phyloP scores from a whole-genome alignment of 257 asterid species.

The Petrea volubilis region DNA sequence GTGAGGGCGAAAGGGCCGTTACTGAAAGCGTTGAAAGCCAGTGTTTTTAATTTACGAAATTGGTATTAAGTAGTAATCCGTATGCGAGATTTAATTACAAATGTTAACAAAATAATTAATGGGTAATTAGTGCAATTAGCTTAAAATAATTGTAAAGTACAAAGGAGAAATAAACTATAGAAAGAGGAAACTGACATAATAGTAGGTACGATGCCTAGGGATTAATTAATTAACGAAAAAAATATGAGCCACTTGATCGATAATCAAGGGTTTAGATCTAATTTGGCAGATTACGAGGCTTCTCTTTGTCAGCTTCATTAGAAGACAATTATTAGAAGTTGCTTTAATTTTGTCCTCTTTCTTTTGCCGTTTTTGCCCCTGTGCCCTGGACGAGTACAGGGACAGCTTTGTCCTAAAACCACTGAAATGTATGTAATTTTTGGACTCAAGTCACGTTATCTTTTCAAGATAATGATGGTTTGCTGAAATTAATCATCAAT shows the following conservation, averaged over 20 bases:
- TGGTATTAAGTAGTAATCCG: neutral
- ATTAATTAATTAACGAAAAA: constrained; percentile 13
- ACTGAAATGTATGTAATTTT: too few species aligned
- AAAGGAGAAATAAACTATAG: constrained; percentile 7
- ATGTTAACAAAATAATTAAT: neutral
- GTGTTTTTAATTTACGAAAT: neutral
- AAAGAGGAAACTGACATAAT: constrained; percentile 33
- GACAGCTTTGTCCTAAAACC: too few species aligned
- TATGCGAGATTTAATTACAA: neutral
- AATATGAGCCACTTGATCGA: neutral
- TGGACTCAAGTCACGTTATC: too few species aligned
- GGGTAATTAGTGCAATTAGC: neutral
- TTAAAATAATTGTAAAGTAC: constrained; percentile 20
- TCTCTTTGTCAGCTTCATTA: constrained; percentile 12
- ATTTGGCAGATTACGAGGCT: constrained; percentile 11
- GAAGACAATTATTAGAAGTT: neutral
- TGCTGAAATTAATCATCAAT: too few species aligned
- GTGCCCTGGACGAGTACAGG: too few species aligned
- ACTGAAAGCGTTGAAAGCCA: constrained; percentile 14
- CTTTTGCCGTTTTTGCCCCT: neutral
- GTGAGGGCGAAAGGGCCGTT: constrained; percentile 6
- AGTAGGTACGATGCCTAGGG: constrained; percentile 27
- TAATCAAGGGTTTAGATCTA: constrained; percentile 23
- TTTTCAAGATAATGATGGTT: too few species aligned
- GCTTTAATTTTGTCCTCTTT: neutral